Conservation (phyloP, 805 yeast genomes). For the Metschnikowia sp. region DNA sequence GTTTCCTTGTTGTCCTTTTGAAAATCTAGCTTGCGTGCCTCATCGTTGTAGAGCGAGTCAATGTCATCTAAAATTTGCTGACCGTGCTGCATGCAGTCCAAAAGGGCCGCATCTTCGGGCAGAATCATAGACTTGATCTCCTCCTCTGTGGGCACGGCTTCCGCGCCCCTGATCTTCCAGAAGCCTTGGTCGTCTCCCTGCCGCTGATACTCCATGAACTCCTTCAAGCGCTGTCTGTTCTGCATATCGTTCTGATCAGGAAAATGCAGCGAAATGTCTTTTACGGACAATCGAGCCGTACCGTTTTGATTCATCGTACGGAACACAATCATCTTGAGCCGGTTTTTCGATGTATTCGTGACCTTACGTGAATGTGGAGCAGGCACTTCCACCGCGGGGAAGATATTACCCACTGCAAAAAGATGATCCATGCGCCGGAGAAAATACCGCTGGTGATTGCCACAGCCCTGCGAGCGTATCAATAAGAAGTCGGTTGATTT, state of each 20-base stretch:
- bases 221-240: conserved; percentile 90
- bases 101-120: conserved; percentile 84
- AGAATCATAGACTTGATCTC: conserved; percentile 76
- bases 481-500: conserved; percentile 77
- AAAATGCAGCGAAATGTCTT: conserved; percentile 86
- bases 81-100: conserved; percentile 94
- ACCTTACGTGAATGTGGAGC: conserved; percentile 97
- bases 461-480: conserved; percentile 76
- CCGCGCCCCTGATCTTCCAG: conserved; percentile 76
- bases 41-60: conserved; percentile 48
- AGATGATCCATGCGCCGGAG: conserved; percentile 66
- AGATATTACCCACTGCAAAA: conserved; percentile 86
- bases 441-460: conserved; percentile 65
- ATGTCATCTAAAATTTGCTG: conserved; percentile 83
- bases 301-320: conserved; percentile 77
- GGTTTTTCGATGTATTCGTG: conserved; percentile 85
- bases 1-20: conserved; percentile 28
- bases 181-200: conserved; percentile 91
- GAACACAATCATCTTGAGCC: conserved; percentile 90
- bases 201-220: conserved; percentile 96
- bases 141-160: conserved; percentile 69
- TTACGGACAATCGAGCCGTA: conserved; percentile 71
- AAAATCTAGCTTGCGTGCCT: conserved; percentile 27
- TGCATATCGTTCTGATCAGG: conserved; percentile 98
- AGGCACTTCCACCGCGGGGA: conserved; percentile 93